Base-by-base conservation (phyloP, 441 rosid species). In the Sinapis alba region DNA sequence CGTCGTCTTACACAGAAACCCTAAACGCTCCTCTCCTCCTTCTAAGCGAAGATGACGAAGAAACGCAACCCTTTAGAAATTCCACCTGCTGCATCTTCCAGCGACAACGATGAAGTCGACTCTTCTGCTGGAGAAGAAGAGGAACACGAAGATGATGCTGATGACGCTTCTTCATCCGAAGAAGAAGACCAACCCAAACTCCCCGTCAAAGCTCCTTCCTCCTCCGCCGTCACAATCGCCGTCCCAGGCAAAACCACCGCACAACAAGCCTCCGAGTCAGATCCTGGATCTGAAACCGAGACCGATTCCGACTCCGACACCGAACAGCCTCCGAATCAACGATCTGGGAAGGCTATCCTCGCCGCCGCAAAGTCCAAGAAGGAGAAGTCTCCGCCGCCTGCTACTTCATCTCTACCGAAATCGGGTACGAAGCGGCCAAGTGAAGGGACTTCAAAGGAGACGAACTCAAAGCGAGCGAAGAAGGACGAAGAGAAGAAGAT, bases 1-100 rank as follows among this genome's bases (percentile, higher is more conserved):
- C 71, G 43, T 27, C 43, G 28, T n/a, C 12, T 19, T 9, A 16
- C 26, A 19, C 18, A 10, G 32, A 18, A 73, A 73, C 58, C 77
- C 77, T 41, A 65, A 57, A 65, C 11, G 3, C 16, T 26, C 3
- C 16, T n/a, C 10, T n/a, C 36, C 16, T 12, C 6, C 32, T 50
- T 18, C 43, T 5, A 1, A 5, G 1, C 27, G 2, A 12, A 0
- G 6, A 73, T 73, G 82, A 6, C 72, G 23, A 74, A 74, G 50
- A 74, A 65, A n/a, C 68, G 53, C 16, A 62, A 76, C 7, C 85
- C 82, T 18, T 9, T 78, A 9, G 83, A 82, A 43, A 77, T 78
- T 9, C 87, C 85, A 47, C 86, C 85, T 1, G 78, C 84, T 0
- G 88, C 80, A 23, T 78, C 91, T 20, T 75, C 82, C 20, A 71